These are phyloP conservation scores for Penicillium nucicola DNA, from an alignment of 495 filamentous ascomycete genomes.

Conservation along the genomic window DNA sequence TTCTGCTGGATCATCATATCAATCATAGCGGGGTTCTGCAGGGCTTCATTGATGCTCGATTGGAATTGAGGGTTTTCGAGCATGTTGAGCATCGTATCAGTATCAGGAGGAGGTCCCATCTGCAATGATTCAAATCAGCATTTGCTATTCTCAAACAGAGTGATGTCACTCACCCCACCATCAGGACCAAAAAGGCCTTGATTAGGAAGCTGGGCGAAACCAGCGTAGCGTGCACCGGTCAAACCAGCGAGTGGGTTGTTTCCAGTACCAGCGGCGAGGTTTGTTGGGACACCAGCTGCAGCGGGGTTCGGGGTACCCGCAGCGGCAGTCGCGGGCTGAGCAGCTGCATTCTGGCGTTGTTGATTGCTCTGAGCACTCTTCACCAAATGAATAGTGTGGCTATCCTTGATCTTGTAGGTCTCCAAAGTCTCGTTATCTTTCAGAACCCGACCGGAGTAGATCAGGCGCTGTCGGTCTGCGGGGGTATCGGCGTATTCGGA, in stretches of 20 bases:
- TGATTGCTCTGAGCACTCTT: slow-evolving; percentile 92
- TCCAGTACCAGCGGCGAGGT: slow-evolving; percentile 88
- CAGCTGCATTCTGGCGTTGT: slow-evolving; percentile 54
- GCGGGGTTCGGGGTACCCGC: slow-evolving; percentile 51
- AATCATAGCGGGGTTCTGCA: slow-evolving; percentile 87
- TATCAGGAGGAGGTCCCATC: slow-evolving; percentile 87
- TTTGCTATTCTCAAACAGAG: not conserved
- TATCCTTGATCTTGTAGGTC: slow-evolving; percentile 89
- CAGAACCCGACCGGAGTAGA: slow-evolving; percentile 94
- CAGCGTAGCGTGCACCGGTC: slow-evolving; percentile 93
- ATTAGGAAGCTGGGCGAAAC: slow-evolving; percentile 83
- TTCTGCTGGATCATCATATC: slow-evolving; percentile 89
- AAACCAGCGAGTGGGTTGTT: slow-evolving; percentile 87
- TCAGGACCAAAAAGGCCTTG: slow-evolving; percentile 92
- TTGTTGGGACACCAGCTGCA: slow-evolving; percentile 68
- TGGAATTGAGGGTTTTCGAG: slow-evolving; percentile 81
- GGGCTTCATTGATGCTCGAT: slow-evolving; percentile 84
- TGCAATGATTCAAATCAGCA: slow-evolving; percentile 34
- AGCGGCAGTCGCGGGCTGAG: slow-evolving; percentile 44
- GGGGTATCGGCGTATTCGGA: slow-evolving; percentile 80
- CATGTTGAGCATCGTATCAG: slow-evolving; percentile 78
- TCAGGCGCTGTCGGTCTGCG: slow-evolving; percentile 83
- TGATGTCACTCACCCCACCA: slow-evolving; percentile 75
- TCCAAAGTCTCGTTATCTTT: slow-evolving; percentile 85
- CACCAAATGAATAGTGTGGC: slow-evolving; percentile 95